Conservation (phyloP, 108 stramenopile genomes). For the Nitzschia putrida region DNA sequence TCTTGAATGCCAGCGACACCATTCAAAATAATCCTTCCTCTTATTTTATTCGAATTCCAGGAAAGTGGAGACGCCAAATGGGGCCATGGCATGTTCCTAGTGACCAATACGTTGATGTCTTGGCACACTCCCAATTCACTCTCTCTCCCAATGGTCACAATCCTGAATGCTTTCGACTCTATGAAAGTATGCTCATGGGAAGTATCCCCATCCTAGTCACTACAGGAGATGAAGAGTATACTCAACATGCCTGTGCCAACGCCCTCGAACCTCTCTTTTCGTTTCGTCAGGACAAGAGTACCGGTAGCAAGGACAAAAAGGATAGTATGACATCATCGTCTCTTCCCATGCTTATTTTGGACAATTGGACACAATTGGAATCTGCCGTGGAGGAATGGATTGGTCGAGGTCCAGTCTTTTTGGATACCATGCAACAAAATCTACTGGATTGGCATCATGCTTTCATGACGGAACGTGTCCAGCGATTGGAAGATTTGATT, state of each 20-base stretch:
- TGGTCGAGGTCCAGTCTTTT: conserved; percentile 29
- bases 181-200: conserved; percentile 46
- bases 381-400: conserved; percentile 19
- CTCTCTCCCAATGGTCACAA: conserved; percentile 51
- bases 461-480: conserved; percentile 24
- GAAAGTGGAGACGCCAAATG: conserved; percentile 17
- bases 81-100: conserved; percentile 29
- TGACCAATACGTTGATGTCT: conserved; percentile 31
- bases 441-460: conserved; percentile 31
- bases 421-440: conserved; percentile 41
- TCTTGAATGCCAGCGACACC: neutral
- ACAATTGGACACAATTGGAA: conserved; percentile 38
- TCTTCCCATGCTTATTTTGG: conserved; percentile 36
- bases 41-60: conserved; percentile 25
- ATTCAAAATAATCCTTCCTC: conserved; percentile 2
- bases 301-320: neutral
- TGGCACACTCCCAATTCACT: conserved; percentile 40
- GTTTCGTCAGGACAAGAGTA: neutral
- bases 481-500: conserved; percentile 3
- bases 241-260: conserved; percentile 22
- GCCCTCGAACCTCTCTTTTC: conserved; percentile 29
- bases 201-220: conserved; percentile 41
- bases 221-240: conserved; percentile 11
- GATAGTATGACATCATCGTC: conserved; percentile 5
- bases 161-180: conserved; percentile 53